phyloP scores from a whole-genome alignment of 768 basidiomycete genomes.

The Ramaria rubella region DNA sequence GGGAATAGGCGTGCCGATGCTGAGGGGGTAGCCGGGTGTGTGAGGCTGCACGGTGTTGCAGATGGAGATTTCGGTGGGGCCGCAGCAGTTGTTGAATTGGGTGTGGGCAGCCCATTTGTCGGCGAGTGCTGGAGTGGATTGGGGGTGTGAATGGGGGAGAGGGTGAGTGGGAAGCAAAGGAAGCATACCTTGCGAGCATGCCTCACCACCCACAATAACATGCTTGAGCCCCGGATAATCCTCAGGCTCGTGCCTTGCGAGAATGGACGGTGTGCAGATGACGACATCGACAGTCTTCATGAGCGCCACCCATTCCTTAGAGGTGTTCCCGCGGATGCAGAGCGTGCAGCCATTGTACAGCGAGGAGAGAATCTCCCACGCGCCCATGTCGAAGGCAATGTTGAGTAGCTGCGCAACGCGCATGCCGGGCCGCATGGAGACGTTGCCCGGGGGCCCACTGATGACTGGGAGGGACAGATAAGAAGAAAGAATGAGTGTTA shows the following conservation, averaged over 20 bases:
- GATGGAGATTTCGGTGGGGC: constrained; percentile 56
- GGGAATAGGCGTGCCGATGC: constrained; percentile 48
- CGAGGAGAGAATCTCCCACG: constrained; percentile 53
- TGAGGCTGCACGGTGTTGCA: constrained; percentile 52
- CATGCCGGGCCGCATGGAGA: constrained; percentile 49
- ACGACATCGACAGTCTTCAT: constrained; percentile 46
- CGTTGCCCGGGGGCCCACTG: constrained; percentile 43
- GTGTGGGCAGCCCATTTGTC: constrained; percentile 40
- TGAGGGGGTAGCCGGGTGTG: constrained; percentile 32
- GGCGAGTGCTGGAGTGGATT: constrained; percentile 24
- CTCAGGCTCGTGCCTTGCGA: constrained; percentile 38
- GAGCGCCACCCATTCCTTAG: constrained; percentile 43
- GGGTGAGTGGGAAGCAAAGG: neutral
- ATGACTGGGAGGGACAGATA: constrained; percentile 28
- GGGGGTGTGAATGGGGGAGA: neutral
- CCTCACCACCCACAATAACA: constrained; percentile 53
- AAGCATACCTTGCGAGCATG: constrained; percentile 42
- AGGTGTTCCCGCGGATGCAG: constrained; percentile 45
- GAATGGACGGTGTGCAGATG: constrained; percentile 47
- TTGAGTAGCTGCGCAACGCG: constrained; percentile 56
- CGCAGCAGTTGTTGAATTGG: constrained; percentile 48
- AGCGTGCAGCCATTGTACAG: constrained; percentile 48
- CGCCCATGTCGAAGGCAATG: constrained; percentile 62
- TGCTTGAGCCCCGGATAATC: constrained; percentile 50
- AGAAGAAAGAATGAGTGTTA: neutral